These are phyloP conservation scores for Daldinia decipiens DNA, from an alignment of 495 filamentous ascomycete genomes.

Conservation along the genomic window DNA sequence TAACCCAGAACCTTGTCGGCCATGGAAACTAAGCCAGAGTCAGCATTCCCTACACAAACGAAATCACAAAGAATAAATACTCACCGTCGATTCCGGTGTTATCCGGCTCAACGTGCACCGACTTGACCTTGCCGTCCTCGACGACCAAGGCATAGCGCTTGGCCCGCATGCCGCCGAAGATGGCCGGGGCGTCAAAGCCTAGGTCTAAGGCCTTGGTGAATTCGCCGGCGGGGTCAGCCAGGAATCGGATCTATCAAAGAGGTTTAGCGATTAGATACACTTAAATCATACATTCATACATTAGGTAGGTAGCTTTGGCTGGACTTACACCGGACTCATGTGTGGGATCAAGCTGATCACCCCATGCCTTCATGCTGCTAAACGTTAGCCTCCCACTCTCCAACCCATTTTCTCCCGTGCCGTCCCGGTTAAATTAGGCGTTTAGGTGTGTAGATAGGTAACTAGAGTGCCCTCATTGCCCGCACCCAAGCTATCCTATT, in stretches of 20 bases:
- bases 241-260: constrained; percentile 73
- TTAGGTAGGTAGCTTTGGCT: not conserved
- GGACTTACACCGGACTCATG: constrained; percentile 76
- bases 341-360: constrained; percentile 72
- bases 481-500: not conserved
- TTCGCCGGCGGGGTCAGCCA: constrained; percentile 83
- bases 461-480: not conserved
- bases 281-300: no score
- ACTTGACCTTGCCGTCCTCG: constrained; percentile 80
- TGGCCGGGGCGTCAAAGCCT: constrained; percentile 79
- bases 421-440: not conserved
- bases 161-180: constrained; percentile 86
- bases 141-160: constrained; percentile 90
- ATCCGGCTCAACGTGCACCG: constrained; percentile 86
- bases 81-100: constrained; percentile 88
- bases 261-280: not conserved
- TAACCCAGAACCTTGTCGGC: constrained; percentile 78
- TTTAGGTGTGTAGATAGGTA: not conserved
- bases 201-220: constrained; percentile 90
- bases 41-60: not conserved
- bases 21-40: constrained; percentile 64
- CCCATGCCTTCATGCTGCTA: constrained; percentile 87
- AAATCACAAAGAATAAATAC: constrained; percentile 27
- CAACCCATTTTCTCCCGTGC: not conserved
- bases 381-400: constrained; percentile 1